Percentiles rank a stretch among this genome's conserved stretches.
These are phyloP conservation scores for Acanthamoeba lenticulata DNA, from an alignment of 208 protist genomes.

Conservation along the genomic window DNA sequence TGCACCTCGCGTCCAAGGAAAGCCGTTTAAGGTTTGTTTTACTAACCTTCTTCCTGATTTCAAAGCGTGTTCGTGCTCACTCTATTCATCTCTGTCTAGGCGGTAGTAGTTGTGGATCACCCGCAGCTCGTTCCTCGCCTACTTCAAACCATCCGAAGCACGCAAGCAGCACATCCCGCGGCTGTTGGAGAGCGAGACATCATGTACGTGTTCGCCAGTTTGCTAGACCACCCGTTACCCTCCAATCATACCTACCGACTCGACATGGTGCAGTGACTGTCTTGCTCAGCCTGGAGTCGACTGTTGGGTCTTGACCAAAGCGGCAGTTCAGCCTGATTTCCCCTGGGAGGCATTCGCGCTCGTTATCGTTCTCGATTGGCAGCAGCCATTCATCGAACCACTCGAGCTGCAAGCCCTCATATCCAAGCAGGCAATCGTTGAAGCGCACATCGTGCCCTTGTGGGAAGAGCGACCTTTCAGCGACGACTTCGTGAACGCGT, in stretches of 20 bases:
- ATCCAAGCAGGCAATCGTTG: not conserved
- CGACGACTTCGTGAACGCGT: not conserved
- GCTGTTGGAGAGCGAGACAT: not conserved
- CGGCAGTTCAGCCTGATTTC: not conserved
- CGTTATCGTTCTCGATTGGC: not conserved
- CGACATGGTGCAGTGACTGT: not conserved
- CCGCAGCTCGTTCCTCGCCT: not conserved
- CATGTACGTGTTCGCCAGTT: not conserved
- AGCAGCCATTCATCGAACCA: not conserved
- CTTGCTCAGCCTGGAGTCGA: not conserved
- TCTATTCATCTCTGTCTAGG: not conserved
- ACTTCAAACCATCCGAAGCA: not conserved
- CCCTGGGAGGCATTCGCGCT: slow-evolving; percentile 38
- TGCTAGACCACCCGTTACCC: not conserved
- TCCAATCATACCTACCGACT: not conserved
- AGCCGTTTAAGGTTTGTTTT: not conserved
- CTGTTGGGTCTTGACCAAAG: not conserved
- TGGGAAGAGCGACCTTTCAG: not conserved
- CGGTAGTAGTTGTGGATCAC: not conserved
- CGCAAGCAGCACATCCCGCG: not conserved
- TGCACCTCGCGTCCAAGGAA: not conserved
- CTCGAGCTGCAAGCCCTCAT: not conserved
- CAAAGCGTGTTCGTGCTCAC: not conserved
- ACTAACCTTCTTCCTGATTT: not conserved
- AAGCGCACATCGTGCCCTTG: not conserved